Percentiles rank a stretch among this genome's conserved stretches.
Evolutionary conservation across 805 yeast genomes (phyloP).

Genomic region (Clavispora carvajalis): DNA sequence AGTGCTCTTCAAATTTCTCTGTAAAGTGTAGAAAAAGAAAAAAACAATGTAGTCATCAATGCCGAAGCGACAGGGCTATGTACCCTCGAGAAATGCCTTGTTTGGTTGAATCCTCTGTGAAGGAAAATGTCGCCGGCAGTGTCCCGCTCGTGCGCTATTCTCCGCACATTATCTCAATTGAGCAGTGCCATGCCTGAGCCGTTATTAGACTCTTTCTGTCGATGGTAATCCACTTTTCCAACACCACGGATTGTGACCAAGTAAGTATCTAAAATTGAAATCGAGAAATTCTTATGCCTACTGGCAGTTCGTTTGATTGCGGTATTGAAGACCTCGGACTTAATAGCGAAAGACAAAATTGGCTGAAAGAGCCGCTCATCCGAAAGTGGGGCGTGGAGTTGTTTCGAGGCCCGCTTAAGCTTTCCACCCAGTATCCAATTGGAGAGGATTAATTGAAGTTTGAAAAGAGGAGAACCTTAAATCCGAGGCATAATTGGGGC

Average conservation of each 20-base stretch:
- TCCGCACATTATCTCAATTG: constrained; percentile 1
- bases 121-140: not conserved
- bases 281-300: no score
- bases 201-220: not conserved
- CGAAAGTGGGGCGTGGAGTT: not conserved
- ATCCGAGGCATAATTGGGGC: no score
- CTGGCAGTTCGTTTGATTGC: no score
- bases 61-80: not conserved
- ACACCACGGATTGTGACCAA: no score
- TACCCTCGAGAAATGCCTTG: not conserved
- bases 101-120: not conserved
- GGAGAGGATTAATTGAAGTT: no score
- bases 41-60: not conserved
- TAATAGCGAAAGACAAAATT: not conserved
- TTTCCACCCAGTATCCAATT: not conserved
- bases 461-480: no score
- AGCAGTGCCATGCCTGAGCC: not conserved
- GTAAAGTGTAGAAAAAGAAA: not conserved
- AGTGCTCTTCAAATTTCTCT: no score
- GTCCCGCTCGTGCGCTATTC: not conserved
- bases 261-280: no score
- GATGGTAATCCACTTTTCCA: no score
- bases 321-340: not conserved
- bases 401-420: not conserved
- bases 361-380: not conserved